Evolutionary conservation across 2,329 filamentous ascomycete genomes (phyloP), one percentile per base, ranked within the genome.

Genomic region (Colletotrichum neosansevieriae): DNA sequence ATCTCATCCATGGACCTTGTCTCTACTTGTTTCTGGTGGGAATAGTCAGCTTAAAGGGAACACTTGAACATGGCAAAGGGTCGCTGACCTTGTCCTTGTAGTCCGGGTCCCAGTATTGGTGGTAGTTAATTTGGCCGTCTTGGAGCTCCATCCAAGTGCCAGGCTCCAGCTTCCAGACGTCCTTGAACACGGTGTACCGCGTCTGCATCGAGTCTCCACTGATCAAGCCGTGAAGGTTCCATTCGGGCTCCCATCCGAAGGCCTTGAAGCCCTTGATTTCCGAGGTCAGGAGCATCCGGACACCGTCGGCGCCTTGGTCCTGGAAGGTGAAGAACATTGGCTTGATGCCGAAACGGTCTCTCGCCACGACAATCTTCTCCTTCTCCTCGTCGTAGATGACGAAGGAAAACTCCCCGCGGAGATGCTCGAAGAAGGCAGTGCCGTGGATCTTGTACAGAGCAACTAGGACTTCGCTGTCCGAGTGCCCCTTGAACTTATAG

Each of bases 331-430:
- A 88, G 64, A 85, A 84, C 17, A 89, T 77, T 2, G 86, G 85
- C 73, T 89, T 89, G 72, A 89, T 85, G 3, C 86, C 86, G 73
- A 83, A 88, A 0, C 86, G 81, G 72, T 89, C 86, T 17, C 85
- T 75, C 1, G 79, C 85, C 0, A 82, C 84, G 42, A 88, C 74
- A 45, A 87, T 76, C 0, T 78, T 67, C 62, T 81, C 74, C 1
- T 75, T 73, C 13, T 77, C 75, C 13, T 79, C 51, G 69, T 89
- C 86, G 63, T 83, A 86, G 1, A 88, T 72, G 12, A 85, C 81
- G 15, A 87, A 77, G 1, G 85, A 80, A 70, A 88, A 88, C 71
- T 89, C 86, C 19, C 86, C 86, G 6, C 85, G 79, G 3, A 88
- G 76, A 63, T 85, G 79, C 19, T 75, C 71, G 7, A 80, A 71